phyloP scores from a whole-genome alignment of 768 basidiomycete species.

The Chiua virens region DNA sequence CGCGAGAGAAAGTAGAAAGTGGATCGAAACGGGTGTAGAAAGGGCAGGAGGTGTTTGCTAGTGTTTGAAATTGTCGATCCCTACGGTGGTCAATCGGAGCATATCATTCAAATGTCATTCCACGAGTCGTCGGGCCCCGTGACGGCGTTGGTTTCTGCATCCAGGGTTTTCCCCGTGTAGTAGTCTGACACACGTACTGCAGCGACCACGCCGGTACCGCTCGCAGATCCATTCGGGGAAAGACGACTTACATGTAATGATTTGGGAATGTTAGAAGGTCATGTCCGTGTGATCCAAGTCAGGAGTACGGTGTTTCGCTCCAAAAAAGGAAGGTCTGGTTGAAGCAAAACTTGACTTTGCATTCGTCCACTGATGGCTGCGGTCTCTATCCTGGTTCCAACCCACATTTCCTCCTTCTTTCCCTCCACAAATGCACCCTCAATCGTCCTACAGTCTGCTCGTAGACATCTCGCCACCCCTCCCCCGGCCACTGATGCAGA shows the following conservation, averaged over 20 bases:
- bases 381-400: slow-evolving; percentile 45
- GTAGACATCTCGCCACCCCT: slow-evolving; percentile 52
- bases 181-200: neutral
- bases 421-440: slow-evolving; percentile 50
- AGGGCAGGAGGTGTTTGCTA: neutral
- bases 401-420: slow-evolving; percentile 66
- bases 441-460: slow-evolving; percentile 57
- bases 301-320: neutral
- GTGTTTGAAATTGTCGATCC: slow-evolving; percentile 19
- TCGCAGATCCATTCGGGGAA: slow-evolving; percentile 17
- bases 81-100: slow-evolving; percentile 5
- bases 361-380: slow-evolving; percentile 24
- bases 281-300: slow-evolving; percentile 23
- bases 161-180: neutral
- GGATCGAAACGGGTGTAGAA: slow-evolving; percentile 3
- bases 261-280: slow-evolving; percentile 21
- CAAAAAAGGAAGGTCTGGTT: slow-evolving; percentile 25
- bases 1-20: slow-evolving; percentile 11
- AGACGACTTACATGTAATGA: slow-evolving; percentile 13
- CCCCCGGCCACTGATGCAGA: slow-evolving; percentile 38
- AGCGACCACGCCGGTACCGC: slow-evolving; percentile 22
- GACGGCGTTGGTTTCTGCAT: too few relatives aligned
- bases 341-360: too few relatives aligned
- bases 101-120: neutral
- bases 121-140: too few relatives aligned